A percentile compares a stretch with the other conserved stretches of the same genome.
Evolutionary conservation across 1,139 yeast species (phyloP).

Genomic region (Kodamaea derodonti): DNA sequence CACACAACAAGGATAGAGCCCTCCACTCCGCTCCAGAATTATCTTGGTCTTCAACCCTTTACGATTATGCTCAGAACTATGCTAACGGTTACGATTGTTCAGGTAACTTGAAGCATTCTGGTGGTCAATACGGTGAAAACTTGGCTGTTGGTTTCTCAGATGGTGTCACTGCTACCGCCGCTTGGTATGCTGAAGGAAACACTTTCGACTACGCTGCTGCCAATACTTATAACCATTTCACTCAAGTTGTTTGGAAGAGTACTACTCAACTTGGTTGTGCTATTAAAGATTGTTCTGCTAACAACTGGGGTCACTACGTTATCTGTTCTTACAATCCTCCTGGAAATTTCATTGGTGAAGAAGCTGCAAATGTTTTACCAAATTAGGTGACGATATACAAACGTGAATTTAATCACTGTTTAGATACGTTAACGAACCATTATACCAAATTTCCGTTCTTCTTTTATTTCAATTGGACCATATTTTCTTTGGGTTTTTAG

Average conservation of each 20-base stretch:
- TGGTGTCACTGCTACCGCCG: constrained; percentile 57
- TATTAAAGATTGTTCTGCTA: constrained; percentile 34
- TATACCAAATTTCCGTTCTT: constrained; percentile 1
- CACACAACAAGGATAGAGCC: constrained; percentile 69
- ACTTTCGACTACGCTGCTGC: constrained; percentile 49
- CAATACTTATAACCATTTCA: constrained; percentile 34
- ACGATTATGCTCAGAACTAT: constrained; percentile 64
- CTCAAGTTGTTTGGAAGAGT: constrained; percentile 39
- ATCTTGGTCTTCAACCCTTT: constrained; percentile 62
- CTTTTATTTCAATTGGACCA: not conserved
- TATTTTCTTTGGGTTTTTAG: not conserved
- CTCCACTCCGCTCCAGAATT: constrained; percentile 57
- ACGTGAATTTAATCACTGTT: constrained; percentile 10
- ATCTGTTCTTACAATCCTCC: constrained; percentile 53
- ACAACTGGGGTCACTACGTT: constrained; percentile 47
- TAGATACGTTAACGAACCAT: constrained; percentile 1
- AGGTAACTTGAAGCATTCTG: constrained; percentile 67
- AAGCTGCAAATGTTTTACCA: constrained; percentile 47
- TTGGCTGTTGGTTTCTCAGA: constrained; percentile 69
- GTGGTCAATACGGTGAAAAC: constrained; percentile 83
- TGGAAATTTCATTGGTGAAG: constrained; percentile 50
- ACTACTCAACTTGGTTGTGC: constrained; percentile 39
- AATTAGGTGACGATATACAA: constrained; percentile 5
- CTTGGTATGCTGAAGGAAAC: constrained; percentile 77
- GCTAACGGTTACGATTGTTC: constrained; percentile 66